Evolutionary conservation across 768 basidiomycete genomes (phyloP).

Genomic region (Calocera cornea): DNA sequence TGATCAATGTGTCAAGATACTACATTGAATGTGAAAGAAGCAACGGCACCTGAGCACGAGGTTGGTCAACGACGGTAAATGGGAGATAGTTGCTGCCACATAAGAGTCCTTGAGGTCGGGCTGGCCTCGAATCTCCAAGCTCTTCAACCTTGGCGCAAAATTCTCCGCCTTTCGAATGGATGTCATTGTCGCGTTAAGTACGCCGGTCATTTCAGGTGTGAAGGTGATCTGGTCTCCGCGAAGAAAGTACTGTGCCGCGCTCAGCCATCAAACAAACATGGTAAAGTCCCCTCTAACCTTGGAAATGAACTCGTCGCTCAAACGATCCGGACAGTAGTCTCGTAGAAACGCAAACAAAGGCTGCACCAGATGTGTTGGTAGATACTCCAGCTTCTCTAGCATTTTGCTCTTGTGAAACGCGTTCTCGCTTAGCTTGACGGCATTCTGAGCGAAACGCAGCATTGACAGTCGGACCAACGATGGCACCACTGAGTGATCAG

Average conservation of each 20-base stretch:
- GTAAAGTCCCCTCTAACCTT: constrained; percentile 29
- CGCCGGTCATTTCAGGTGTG: constrained; percentile 38
- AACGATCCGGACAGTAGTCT: constrained; percentile 29
- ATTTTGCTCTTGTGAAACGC: neutral
- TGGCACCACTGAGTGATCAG: neutral
- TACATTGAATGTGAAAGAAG: neutral
- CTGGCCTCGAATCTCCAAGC: constrained; percentile 41
- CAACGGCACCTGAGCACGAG: constrained; percentile 41
- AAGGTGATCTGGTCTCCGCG: constrained; percentile 40
- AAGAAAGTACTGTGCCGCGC: constrained; percentile 38
- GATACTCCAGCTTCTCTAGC: neutral
- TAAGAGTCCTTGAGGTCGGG: constrained; percentile 37
- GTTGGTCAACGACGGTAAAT: constrained; percentile 32
- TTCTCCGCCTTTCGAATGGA: constrained; percentile 26
- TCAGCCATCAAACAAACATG: neutral
- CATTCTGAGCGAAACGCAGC: neutral
- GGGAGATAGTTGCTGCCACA: constrained; percentile 38
- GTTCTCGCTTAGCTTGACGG: neutral
- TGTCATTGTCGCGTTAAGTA: constrained; percentile 37
- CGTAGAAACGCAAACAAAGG: neutral
- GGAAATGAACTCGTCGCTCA: constrained; percentile 42
- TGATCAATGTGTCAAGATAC: constrained; percentile 21
- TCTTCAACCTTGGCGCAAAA: constrained; percentile 29
- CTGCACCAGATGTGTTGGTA: neutral
- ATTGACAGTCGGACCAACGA: neutral